A percentile compares a stretch with the other conserved stretches of the same genome.
Evolutionary conservation across 257 asterid species (phyloP).

Genomic region (Paulownia fortunei): DNA sequence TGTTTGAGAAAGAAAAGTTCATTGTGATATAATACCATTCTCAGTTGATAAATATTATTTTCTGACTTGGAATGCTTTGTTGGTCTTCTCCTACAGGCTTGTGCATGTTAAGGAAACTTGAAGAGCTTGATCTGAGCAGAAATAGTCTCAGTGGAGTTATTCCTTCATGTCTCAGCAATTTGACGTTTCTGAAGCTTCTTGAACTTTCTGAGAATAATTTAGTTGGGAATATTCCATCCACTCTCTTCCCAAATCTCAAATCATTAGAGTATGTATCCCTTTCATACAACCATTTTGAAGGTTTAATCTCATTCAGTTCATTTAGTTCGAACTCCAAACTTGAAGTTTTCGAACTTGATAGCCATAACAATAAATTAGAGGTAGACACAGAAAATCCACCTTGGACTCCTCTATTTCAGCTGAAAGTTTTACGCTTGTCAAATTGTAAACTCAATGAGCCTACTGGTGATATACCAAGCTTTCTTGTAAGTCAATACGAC

Average conservation of each 20-base stretch:
- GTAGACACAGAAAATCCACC: slow-evolving; percentile 37
- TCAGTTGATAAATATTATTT: neutral
- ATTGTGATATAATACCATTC: neutral
- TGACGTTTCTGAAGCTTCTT: slow-evolving; percentile 36
- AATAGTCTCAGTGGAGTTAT: slow-evolving; percentile 28
- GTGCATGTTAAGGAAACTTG: slow-evolving; percentile 36
- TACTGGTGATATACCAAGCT: slow-evolving; percentile 22
- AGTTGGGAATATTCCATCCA: slow-evolving; percentile 26
- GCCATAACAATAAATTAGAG: slow-evolving; percentile 19
- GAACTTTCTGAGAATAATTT: slow-evolving; percentile 29
- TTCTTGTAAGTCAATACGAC: slow-evolving; percentile 36
- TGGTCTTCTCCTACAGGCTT: slow-evolving; percentile 24
- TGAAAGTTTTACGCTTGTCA: slow-evolving; percentile 29
- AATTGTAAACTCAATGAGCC: slow-evolving; percentile 37
- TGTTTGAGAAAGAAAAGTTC: neutral
- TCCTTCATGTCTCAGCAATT: slow-evolving; percentile 41
- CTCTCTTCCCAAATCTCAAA: slow-evolving; percentile 27
- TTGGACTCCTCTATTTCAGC: slow-evolving; percentile 38
- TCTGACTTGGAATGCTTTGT: neutral
- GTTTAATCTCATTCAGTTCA: slow-evolving; percentile 31
- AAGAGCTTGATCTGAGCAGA: slow-evolving; percentile 33
- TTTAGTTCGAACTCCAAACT: slow-evolving; percentile 39
- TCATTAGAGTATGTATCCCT: slow-evolving; percentile 37
- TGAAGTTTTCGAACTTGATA: slow-evolving; percentile 31
- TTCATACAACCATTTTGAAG: slow-evolving; percentile 35